Conservation (phyloP, 495 filamentous ascomycete genomes). For the Neurospora sp. region DNA sequence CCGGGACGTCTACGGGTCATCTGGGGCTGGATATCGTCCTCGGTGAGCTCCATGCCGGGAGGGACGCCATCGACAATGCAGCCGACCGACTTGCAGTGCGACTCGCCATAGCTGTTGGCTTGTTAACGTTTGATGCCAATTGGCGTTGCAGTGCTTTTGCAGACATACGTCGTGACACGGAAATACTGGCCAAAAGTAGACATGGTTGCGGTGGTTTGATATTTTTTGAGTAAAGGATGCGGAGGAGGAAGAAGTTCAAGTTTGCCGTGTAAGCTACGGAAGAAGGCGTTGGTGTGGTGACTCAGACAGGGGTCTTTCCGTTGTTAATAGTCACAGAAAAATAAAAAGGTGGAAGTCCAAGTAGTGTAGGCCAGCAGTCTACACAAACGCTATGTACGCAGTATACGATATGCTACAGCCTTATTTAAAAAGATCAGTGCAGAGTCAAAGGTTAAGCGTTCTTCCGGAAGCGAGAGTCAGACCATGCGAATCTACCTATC, state of each 20-base stretch:
- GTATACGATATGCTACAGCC: background rate
- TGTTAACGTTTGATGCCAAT: conserved; percentile 7
- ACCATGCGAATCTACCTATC: background rate
- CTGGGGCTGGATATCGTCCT: conserved; percentile 88
- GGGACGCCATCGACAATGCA: conserved; percentile 85
- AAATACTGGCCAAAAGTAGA: conserved; percentile 88
- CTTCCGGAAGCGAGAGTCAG: background rate
- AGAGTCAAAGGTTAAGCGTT: background rate
- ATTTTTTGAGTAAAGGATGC: background rate
- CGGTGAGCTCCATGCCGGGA: conserved; percentile 79
- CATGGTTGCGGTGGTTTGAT: conserved; percentile 38
- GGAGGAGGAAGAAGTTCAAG: background rate
- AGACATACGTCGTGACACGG: conserved; percentile 70
- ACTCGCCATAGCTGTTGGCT: conserved; percentile 67
- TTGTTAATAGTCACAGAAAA: background rate
- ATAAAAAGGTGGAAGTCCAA: background rate
- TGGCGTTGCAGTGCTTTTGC: background rate
- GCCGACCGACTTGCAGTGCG: conserved; percentile 82
- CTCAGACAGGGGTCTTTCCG: background rate
- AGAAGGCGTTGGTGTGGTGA: background rate
- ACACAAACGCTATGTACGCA: background rate
- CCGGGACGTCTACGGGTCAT: conserved; percentile 86
- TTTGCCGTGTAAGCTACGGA: background rate
- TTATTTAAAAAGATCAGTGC: background rate
- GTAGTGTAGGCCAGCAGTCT: background rate